These are phyloP conservation scores for Ambrosia artemisiifolia DNA, from an alignment of 129 eudicot genomes.

Conservation along the genomic window DNA sequence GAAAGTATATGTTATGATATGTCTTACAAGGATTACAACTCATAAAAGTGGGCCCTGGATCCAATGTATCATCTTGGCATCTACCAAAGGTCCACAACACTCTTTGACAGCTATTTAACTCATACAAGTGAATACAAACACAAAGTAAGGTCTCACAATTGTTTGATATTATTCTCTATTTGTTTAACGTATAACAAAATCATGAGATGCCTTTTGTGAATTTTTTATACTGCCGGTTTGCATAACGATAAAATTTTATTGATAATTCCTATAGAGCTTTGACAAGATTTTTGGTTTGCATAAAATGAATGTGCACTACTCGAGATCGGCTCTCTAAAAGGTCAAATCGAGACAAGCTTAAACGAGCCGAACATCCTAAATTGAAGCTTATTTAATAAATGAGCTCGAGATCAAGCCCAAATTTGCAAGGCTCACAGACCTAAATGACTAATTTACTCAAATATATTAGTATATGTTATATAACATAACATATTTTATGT, in stretches of 20 bases:
- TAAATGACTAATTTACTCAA: no score
- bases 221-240: background rate
- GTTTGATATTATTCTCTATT: slow-evolving; percentile 13
- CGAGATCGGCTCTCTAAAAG: background rate
- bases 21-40: no score
- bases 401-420: no score
- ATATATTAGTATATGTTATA: no score
- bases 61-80: slow-evolving; percentile 9
- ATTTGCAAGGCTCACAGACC: no score
- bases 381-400: no score
- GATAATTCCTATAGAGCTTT: background rate
- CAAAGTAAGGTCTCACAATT: slow-evolving; percentile 21
- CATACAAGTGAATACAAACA: slow-evolving; percentile 29
- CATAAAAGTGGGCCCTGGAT: no score
- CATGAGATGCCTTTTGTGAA: slow-evolving; percentile 10
- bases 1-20: no score
- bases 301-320: background rate
- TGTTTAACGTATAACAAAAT: slow-evolving; percentile 6
- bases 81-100: slow-evolving; percentile 21
- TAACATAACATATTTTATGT: no score
- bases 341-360: background rate
- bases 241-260: background rate
- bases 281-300: background rate
- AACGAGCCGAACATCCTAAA: background rate
- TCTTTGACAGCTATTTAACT: slow-evolving; percentile 41